Evolutionary conservation across 495 filamentous ascomycete genomes (phyloP).

Genomic region (Annulohypoxylon bovei): DNA sequence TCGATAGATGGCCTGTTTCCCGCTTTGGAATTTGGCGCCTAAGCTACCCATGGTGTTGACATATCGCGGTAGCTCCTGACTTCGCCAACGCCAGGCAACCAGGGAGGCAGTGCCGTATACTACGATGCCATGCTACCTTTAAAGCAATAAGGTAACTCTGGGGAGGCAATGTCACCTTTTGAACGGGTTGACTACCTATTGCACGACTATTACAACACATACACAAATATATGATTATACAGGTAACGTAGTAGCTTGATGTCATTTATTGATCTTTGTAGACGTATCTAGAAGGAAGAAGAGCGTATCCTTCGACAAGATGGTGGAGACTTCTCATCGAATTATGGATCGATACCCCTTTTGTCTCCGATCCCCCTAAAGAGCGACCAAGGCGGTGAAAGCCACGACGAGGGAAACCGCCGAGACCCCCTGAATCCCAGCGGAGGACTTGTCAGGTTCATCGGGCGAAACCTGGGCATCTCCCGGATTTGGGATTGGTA

Average conservation of each 20-base stretch:
- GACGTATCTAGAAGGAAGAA: neutral
- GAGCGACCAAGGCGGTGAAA: neutral
- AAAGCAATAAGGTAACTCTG: neutral
- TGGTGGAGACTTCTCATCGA: neutral
- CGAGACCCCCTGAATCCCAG: neutral
- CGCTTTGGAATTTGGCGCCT: neutral
- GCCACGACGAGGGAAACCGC: slow-evolving; percentile 6
- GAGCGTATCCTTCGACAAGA: neutral
- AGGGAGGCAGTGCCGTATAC: neutral
- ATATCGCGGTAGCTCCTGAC: slow-evolving; percentile 5
- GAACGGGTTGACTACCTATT: slow-evolving; percentile 5
- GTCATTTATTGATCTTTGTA: neutral
- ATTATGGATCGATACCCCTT: neutral
- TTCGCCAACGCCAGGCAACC: neutral
- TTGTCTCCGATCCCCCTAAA: neutral
- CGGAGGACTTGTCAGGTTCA: neutral
- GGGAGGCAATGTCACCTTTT: neutral
- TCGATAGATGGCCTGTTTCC: slow-evolving; percentile 1
- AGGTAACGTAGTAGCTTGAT: neutral
- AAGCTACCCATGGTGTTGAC: neutral
- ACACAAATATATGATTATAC: slow-evolving; percentile 12
- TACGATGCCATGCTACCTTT: neutral
- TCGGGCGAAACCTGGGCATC: neutral
- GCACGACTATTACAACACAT: neutral
- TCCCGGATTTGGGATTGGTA: slow-evolving; percentile 9